Percentiles rank a stretch among this genome's conserved stretches.
These are phyloP conservation scores for Pelargonium fulgidum DNA, from an alignment of 441 rosid genomes.

Conservation along the genomic window DNA sequence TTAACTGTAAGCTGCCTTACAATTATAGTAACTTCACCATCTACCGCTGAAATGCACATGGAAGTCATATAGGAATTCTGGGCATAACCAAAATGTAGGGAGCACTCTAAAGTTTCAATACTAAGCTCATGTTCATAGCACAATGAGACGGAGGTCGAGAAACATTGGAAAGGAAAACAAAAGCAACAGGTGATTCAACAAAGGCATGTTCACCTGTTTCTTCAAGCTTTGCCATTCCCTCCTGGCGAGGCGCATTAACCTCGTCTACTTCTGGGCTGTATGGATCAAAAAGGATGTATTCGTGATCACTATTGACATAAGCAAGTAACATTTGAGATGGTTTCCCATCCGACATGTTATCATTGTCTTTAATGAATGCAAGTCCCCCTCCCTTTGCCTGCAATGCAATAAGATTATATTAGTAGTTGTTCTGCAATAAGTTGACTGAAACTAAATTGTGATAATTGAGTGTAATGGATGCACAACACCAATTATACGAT, in stretches of 20 bases:
- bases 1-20: not conserved
- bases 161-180: not conserved
- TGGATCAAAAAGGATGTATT: constrained; percentile 77
- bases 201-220: constrained; percentile 44
- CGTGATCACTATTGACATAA: constrained; percentile 71
- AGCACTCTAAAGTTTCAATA: not conserved
- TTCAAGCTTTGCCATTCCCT: constrained; percentile 31
- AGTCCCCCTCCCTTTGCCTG: constrained; percentile 86
- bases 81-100: not conserved
- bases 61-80: not conserved
- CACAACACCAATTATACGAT: not conserved
- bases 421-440: not conserved
- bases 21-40: not conserved
- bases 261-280: constrained; percentile 45
- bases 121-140: not conserved
- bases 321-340: constrained; percentile 46
- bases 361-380: constrained; percentile 45
- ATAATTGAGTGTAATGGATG: not conserved
- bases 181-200: not conserved
- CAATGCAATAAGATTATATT: constrained; percentile 21
- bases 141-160: constrained; percentile 1
- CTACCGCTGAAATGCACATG: not conserved
- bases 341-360: constrained; percentile 29
- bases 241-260: constrained; percentile 28
- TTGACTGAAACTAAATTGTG: not conserved